Evolutionary conservation across 371 early-diverging fungal species (phyloP).

Genomic region (Nosema muscidifuracis): DNA sequence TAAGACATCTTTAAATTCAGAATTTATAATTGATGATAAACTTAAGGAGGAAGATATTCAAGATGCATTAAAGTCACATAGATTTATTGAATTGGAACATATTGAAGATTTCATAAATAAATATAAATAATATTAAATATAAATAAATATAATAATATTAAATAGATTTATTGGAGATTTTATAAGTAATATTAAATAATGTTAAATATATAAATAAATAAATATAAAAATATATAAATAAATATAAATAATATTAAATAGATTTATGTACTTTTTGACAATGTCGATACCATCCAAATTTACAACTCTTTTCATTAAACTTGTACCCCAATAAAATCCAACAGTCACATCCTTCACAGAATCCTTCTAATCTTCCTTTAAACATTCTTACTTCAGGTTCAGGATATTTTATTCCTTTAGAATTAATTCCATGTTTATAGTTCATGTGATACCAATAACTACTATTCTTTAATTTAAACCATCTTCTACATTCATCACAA

Average conservation of each 20-base stretch:
- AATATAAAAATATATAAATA: not conserved
- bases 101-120: constrained; percentile 5
- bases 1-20: too few relatives aligned
- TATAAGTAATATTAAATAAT: too few relatives aligned
- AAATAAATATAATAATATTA: too few relatives aligned
- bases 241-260: constrained; percentile 2
- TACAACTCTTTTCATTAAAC: constrained; percentile 21
- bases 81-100: constrained; percentile 1
- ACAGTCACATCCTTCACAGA: constrained; percentile 44
- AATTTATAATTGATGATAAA: not conserved
- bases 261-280: constrained; percentile 49
- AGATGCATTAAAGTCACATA: not conserved
- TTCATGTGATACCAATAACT: constrained; percentile 63
- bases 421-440: constrained; percentile 60
- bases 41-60: not conserved
- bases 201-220: too few relatives aligned
- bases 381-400: constrained; percentile 31
- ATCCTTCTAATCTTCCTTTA: constrained; percentile 24
- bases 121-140: not conserved
- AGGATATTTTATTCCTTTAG: constrained; percentile 50
- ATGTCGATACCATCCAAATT: constrained; percentile 57
- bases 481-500: constrained; percentile 49
- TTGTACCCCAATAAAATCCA: constrained; percentile 49
- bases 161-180: too few relatives aligned
- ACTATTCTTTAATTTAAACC: constrained; percentile 59